Evolutionary conservation across 768 basidiomycete species (phyloP).

Genomic region (Amanita phalloides): DNA sequence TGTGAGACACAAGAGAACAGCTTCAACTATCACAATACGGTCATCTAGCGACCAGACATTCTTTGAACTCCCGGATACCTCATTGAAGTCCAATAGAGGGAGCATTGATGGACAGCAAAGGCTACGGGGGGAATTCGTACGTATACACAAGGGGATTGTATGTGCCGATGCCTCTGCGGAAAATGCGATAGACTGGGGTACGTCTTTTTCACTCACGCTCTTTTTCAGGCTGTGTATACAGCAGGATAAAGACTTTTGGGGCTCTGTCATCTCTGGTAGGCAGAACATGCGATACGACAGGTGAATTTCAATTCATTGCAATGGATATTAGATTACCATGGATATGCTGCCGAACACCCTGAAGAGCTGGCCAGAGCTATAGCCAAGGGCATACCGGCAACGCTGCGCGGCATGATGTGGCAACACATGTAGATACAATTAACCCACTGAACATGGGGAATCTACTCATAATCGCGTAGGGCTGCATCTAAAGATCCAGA

Average conservation of each 20-base stretch:
- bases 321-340: slow-evolving; percentile 62
- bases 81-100: slow-evolving; percentile 26
- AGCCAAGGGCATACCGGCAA: slow-evolving; percentile 81
- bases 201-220: slow-evolving; percentile 10
- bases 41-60: slow-evolving; percentile 43
- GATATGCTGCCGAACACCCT: slow-evolving; percentile 69
- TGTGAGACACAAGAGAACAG: slow-evolving; percentile 49
- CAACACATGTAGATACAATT: slow-evolving; percentile 65
- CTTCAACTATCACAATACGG: slow-evolving; percentile 47
- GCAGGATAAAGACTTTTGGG: slow-evolving; percentile 74
- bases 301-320: slow-evolving; percentile 1
- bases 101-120: slow-evolving; percentile 59
- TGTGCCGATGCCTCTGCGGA: slow-evolving; percentile 17
- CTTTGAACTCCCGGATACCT: slow-evolving; percentile 41
- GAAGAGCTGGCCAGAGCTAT: slow-evolving; percentile 82
- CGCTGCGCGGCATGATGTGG: slow-evolving; percentile 92
- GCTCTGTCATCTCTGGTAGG: slow-evolving; percentile 77
- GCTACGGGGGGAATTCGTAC: slow-evolving; percentile 67
- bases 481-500: slow-evolving; percentile 88
- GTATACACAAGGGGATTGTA: slow-evolving; percentile 48
- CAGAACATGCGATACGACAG: background rate
- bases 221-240: no score
- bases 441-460: slow-evolving; percentile 1
- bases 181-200: slow-evolving; percentile 69
- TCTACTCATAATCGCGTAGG: slow-evolving; percentile 28